Conservation (phyloP, 2,329 filamentous ascomycete species). For the Tolypocladium endophyticum region DNA sequence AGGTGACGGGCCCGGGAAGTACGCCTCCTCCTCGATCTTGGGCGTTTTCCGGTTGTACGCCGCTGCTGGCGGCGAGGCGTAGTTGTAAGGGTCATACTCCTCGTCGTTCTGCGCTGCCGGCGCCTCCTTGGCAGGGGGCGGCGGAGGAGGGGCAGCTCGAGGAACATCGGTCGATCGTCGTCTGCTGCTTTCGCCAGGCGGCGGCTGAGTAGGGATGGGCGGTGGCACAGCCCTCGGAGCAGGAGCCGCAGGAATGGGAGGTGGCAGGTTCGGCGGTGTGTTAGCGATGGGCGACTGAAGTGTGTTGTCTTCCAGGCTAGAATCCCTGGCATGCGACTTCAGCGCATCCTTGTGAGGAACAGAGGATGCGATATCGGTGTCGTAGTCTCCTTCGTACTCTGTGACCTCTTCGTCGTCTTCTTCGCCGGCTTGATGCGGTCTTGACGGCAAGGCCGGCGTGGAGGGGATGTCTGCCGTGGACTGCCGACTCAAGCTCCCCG, state of each 20-base stretch:
- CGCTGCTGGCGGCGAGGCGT: constrained; percentile 26
- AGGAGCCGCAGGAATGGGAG: constrained; percentile 42
- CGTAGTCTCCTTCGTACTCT: constrained; percentile 95
- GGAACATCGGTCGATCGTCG: constrained; percentile 62
- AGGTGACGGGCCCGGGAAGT: constrained; percentile 37
- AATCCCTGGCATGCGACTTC: constrained; percentile 68
- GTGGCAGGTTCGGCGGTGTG: constrained; percentile 34
- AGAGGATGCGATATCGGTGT: constrained; percentile 91
- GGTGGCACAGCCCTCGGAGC: constrained; percentile 53
- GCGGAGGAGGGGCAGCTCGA: constrained; percentile 55
- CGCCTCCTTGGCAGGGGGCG: constrained; percentile 14
- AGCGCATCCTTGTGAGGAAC: constrained; percentile 90
- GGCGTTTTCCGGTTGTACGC: constrained; percentile 24
- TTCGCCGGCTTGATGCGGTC: constrained; percentile 38
- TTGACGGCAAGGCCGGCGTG: constrained; percentile 23
- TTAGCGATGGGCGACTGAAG: constrained; percentile 44
- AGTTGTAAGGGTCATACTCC: constrained; percentile 61
- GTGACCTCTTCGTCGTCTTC: constrained; percentile 71
- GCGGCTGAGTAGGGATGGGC: constrained; percentile 52
- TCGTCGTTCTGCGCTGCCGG: constrained; percentile 38
- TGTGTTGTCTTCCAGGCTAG: constrained; percentile 62
- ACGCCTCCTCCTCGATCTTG: constrained; percentile 33
- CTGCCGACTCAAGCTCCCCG: constrained; percentile 41
- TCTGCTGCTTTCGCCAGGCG: constrained; percentile 32
- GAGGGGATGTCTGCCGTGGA: constrained; percentile 46